phyloP scores from a whole-genome alignment of 2,329 filamentous ascomycete genomes.

The Pseudogymnoascus sp. region DNA sequence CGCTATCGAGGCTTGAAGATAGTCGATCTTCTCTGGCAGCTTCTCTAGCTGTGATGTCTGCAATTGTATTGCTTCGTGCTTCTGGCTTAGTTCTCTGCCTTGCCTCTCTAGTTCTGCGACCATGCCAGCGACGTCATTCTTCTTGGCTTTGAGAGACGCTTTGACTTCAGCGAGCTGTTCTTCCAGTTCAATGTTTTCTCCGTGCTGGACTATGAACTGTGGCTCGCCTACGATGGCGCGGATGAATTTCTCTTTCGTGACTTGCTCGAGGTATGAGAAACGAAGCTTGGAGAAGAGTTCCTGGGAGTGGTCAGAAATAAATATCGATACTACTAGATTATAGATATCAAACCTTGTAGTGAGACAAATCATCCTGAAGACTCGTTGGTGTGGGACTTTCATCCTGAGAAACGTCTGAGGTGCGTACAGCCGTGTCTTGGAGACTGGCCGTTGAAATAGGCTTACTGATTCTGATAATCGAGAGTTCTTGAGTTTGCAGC shows the following conservation, averaged over 20 bases:
- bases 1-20: conserved; percentile 42
- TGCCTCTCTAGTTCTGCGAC: conserved; percentile 63
- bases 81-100: conserved; percentile 49
- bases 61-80: conserved; percentile 43
- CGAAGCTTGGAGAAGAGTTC: conserved; percentile 93
- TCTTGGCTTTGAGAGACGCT: conserved; percentile 67
- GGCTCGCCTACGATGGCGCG: conserved; percentile 86
- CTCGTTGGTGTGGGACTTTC: conserved; percentile 66
- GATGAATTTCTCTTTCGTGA: conserved; percentile 97
- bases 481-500: conserved; percentile 53
- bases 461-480: conserved; percentile 70
- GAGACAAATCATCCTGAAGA: conserved; percentile 72
- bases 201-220: conserved; percentile 71
- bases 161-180: conserved; percentile 63
- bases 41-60: conserved; percentile 43
- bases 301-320: conserved; percentile 27
- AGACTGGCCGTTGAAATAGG: conserved; percentile 53
- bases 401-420: conserved; percentile 64
- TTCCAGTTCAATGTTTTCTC: conserved; percentile 75
- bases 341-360: conserved; percentile 60
- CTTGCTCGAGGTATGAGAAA: conserved; percentile 96
- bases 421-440: conserved; percentile 41
- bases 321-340: neutral
- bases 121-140: conserved; percentile 68
- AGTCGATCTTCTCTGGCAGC: conserved; percentile 42